These are phyloP conservation scores for Marchantia paleacea DNA, from an alignment of 225 moss, liverwort and hornwort species.

Conservation along the genomic window DNA sequence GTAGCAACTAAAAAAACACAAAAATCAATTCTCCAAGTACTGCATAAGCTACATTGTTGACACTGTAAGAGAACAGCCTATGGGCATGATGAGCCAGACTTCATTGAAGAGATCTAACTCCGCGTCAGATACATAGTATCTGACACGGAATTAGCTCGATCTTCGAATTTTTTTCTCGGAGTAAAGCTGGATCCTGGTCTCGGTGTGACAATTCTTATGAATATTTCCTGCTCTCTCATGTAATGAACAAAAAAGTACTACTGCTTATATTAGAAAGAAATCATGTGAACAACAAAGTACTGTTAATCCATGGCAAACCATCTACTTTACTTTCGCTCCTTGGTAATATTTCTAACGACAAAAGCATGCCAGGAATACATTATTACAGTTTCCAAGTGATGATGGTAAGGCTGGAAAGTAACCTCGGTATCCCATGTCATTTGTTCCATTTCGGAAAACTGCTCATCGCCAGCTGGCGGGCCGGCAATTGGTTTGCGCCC, in stretches of 20 bases:
- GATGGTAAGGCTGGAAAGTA: not conserved
- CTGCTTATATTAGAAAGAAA: not conserved
- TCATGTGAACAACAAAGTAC: not conserved
- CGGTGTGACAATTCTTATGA: too few species aligned
- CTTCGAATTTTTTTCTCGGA: too few species aligned
- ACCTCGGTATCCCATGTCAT: slow-evolving; percentile 64
- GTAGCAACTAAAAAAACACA: not conserved
- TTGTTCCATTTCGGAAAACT: slow-evolving; percentile 54
- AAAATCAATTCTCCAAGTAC: not conserved
- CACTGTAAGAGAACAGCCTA: too few species aligned
- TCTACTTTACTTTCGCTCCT: not conserved
- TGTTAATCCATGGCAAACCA: not conserved
- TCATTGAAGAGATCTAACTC: too few species aligned
- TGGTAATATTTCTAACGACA: not conserved
- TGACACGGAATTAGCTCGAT: too few species aligned
- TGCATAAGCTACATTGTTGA: too few species aligned
- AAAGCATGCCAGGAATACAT: not conserved
- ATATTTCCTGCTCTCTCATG: too few species aligned
- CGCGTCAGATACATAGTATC: too few species aligned
- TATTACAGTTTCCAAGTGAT: not conserved
- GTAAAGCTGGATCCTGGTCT: too few species aligned
- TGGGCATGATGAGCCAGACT: too few species aligned
- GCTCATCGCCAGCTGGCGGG: slow-evolving; percentile 68
- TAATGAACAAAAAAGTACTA: not conserved
- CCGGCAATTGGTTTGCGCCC: slow-evolving; percentile 89